phyloP scores from a whole-genome alignment of 2,329 filamentous ascomycete species.

The Raffaelea albimanens region DNA sequence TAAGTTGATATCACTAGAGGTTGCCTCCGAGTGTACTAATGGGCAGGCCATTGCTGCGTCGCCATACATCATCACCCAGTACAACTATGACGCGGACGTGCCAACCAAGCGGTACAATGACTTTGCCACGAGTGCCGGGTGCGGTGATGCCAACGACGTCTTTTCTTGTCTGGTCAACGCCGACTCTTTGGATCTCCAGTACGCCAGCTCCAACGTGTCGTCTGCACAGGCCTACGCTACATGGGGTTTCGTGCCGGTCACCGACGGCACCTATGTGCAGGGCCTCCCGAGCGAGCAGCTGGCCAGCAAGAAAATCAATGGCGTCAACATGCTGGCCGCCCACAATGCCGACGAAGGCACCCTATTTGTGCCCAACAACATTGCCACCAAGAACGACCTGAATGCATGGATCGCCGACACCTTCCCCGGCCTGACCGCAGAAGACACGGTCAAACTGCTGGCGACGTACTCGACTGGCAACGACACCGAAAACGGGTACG shows the following conservation, averaged over 20 bases:
- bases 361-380: conserved; percentile 32
- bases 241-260: conserved; percentile 25
- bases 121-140: conserved; percentile 32
- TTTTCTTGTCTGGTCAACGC: conserved; percentile 16
- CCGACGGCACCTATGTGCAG: conserved; percentile 22
- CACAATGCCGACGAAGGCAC: conserved; percentile 42
- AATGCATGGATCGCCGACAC: conserved; percentile 25
- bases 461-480: not conserved
- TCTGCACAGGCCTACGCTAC: conserved; percentile 11
- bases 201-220: conserved; percentile 15
- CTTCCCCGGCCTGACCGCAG: conserved; percentile 22
- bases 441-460: not conserved
- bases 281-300: conserved; percentile 21
- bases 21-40: not conserved
- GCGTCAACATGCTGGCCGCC: conserved; percentile 15
- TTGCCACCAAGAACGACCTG: conserved; percentile 30
- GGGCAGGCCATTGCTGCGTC: conserved; percentile 5
- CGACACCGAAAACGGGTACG: conserved; percentile 8
- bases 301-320: conserved; percentile 19
- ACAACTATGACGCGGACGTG: conserved; percentile 33
- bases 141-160: conserved; percentile 18
- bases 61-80: conserved; percentile 39
- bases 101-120: conserved; percentile 35
- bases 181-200: conserved; percentile 20
- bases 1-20: not conserved